Evolutionary conservation across 352 stramenopile genomes (phyloP).

Genomic region (Phytophthora fragariae): DNA sequence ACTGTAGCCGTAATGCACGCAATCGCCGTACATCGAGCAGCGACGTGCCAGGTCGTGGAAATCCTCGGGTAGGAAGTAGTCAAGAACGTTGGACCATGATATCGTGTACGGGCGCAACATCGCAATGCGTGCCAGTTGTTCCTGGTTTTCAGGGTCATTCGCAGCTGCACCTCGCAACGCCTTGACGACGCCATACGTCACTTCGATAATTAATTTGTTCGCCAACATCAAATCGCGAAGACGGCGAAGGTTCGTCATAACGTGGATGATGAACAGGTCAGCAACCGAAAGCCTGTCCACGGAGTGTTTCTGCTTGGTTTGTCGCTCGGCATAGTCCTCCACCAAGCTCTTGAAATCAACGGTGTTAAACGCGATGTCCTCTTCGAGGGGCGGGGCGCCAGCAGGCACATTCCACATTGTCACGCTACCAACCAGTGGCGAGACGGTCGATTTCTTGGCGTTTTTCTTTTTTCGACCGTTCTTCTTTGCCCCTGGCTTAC

Average conservation of each 20-base stretch:
- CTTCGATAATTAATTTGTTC: constrained; percentile 21
- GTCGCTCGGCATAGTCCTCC: constrained; percentile 9
- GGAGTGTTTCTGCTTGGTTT: constrained; percentile 5
- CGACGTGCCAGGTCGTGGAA: constrained; percentile 33
- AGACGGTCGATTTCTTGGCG: background rate
- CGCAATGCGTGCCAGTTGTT: constrained; percentile 19
- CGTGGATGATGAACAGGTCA: constrained; percentile 29
- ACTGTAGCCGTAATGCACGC: constrained; percentile 26
- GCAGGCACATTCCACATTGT: constrained; percentile 15
- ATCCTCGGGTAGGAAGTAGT: constrained; percentile 32
- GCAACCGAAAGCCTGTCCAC: constrained; percentile 18
- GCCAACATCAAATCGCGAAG: constrained; percentile 17
- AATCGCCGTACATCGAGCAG: background rate
- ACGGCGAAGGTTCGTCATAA: constrained; percentile 18
- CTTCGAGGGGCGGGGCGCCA: constrained; percentile 9
- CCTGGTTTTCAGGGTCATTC: constrained; percentile 4
- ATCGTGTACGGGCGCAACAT: constrained; percentile 33
- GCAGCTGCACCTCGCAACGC: constrained; percentile 4
- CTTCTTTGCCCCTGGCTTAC: background rate
- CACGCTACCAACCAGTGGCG: background rate
- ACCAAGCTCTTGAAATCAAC: constrained; percentile 14
- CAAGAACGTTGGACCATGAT: constrained; percentile 32
- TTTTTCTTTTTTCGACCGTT: constrained; percentile 6
- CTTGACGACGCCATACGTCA: constrained; percentile 20
- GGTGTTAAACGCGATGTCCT: constrained; percentile 8